Conservation (phyloP, 2,329 filamentous ascomycete genomes). For the Alternaria dauci region DNA sequence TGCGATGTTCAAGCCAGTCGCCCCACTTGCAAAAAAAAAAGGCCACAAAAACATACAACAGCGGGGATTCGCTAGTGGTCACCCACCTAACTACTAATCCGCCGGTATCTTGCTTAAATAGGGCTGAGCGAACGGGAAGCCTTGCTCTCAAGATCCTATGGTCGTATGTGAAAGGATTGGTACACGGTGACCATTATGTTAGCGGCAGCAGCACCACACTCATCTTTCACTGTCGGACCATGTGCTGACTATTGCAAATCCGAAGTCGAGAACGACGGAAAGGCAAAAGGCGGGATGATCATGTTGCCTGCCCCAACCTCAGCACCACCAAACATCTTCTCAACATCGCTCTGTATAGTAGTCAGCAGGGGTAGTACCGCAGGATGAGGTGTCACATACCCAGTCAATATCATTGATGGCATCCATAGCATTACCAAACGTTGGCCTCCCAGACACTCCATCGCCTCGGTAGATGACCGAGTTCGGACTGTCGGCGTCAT, state of each 20-base stretch:
- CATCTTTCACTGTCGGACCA: background rate
- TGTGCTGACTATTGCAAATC: constrained; percentile 34
- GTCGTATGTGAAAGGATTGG: background rate
- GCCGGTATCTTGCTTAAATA: background rate
- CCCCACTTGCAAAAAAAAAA: background rate
- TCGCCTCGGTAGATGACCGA: constrained; percentile 5
- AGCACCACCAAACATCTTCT: constrained; percentile 54
- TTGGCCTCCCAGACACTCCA: background rate
- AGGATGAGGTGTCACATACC: constrained; percentile 58
- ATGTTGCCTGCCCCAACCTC: constrained; percentile 38
- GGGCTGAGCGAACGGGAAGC: background rate
- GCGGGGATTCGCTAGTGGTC: background rate
- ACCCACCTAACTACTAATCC: background rate
- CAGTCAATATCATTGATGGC: constrained; percentile 67
- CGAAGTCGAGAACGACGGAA: constrained; percentile 39
- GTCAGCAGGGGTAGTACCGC: constrained; percentile 5
- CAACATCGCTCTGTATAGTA: constrained; percentile 54
- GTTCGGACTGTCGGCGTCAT: constrained; percentile 12
- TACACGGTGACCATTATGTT: background rate
- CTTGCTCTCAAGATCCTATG: background rate
- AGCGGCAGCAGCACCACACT: background rate
- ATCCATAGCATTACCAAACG: constrained; percentile 34
- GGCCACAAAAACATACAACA: background rate
- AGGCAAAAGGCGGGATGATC: constrained; percentile 48
- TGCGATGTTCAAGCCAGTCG: background rate